Evolutionary conservation across 2,329 filamentous ascomycete genomes (phyloP).

Genomic region (Phyllosticta capitalensis): DNA sequence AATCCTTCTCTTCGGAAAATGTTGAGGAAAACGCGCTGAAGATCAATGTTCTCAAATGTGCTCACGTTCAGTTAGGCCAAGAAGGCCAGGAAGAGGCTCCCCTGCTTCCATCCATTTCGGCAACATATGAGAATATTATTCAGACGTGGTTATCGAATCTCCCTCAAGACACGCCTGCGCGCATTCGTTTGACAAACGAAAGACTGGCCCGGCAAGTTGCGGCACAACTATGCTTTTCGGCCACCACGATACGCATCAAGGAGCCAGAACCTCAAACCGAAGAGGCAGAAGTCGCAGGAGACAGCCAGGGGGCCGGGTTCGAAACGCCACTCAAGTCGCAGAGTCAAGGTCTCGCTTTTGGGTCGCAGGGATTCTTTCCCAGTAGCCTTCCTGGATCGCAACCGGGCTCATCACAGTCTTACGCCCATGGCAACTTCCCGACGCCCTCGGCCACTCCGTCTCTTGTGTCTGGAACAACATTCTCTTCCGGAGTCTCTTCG

Average conservation of each 20-base stretch:
- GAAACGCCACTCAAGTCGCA: slow-evolving; percentile 10
- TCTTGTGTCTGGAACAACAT: slow-evolving; percentile 4
- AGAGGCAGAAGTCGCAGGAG: not conserved
- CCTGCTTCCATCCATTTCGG: slow-evolving; percentile 14
- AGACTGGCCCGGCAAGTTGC: slow-evolving; percentile 25
- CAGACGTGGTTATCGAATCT: slow-evolving; percentile 24
- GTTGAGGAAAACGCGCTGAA: not conserved
- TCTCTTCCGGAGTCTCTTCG: not conserved
- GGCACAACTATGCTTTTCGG: slow-evolving; percentile 29
- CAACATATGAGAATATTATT: slow-evolving; percentile 24
- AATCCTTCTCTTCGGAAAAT: not conserved
- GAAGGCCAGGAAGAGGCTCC: slow-evolving; percentile 3
- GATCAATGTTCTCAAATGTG: not conserved
- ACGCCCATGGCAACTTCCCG: slow-evolving; percentile 9
- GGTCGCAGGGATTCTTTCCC: slow-evolving; percentile 13
- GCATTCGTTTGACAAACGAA: slow-evolving; percentile 23
- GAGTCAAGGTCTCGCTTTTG: slow-evolving; percentile 6
- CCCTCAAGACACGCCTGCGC: slow-evolving; percentile 17
- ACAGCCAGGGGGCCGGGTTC: not conserved
- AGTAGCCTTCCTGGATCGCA: slow-evolving; percentile 8
- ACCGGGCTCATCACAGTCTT: slow-evolving; percentile 5
- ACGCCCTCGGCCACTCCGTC: slow-evolving; percentile 17
- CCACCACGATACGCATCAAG: slow-evolving; percentile 14
- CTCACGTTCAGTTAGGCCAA: not conserved
- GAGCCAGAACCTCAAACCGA: slow-evolving; percentile 2